These are phyloP conservation scores for Fabrea salina DNA, from an alignment of 169 alveolate species.

Conservation along the genomic window DNA sequence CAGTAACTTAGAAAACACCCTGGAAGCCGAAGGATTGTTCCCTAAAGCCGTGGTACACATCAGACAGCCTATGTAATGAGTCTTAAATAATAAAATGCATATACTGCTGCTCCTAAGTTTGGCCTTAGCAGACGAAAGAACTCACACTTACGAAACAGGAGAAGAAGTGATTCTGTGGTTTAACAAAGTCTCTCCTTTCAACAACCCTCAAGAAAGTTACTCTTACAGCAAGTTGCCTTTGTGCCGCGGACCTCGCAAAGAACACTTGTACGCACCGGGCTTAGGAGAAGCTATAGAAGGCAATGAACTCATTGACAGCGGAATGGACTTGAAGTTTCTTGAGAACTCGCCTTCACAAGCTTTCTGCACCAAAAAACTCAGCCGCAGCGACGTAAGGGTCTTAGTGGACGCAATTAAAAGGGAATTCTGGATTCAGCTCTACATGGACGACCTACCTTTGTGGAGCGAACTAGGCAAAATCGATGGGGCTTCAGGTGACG, in stretches of 20 bases:
- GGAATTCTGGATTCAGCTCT: constrained; percentile 30
- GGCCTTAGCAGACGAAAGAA: constrained; percentile 9
- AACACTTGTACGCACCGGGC: neutral
- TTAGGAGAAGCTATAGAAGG: constrained; percentile 48
- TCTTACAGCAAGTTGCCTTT: constrained; percentile 28
- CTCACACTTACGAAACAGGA: constrained; percentile 14
- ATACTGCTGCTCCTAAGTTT: neutral
- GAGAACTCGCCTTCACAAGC: neutral
- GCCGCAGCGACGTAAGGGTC: neutral
- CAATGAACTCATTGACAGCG: constrained; percentile 32
- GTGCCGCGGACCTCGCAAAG: constrained; percentile 24
- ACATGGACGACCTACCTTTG: constrained; percentile 39
- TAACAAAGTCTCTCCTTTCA: constrained; percentile 33
- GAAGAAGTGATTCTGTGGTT: constrained; percentile 30
- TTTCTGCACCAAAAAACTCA: constrained; percentile 5
- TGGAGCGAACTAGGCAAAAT: constrained; percentile 35
- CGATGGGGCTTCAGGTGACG: neutral
- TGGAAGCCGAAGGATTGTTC: neutral
- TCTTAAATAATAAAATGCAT: too few relatives aligned
- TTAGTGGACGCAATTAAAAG: constrained; percentile 8
- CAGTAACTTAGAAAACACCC: neutral
- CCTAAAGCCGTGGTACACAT: too few relatives aligned
- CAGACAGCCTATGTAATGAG: too few relatives aligned
- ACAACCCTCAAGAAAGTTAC: constrained; percentile 50
- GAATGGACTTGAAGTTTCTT: neutral